Evolutionary conservation across 768 basidiomycete species (phyloP).

Genomic region (Agrocybe pediades): DNA sequence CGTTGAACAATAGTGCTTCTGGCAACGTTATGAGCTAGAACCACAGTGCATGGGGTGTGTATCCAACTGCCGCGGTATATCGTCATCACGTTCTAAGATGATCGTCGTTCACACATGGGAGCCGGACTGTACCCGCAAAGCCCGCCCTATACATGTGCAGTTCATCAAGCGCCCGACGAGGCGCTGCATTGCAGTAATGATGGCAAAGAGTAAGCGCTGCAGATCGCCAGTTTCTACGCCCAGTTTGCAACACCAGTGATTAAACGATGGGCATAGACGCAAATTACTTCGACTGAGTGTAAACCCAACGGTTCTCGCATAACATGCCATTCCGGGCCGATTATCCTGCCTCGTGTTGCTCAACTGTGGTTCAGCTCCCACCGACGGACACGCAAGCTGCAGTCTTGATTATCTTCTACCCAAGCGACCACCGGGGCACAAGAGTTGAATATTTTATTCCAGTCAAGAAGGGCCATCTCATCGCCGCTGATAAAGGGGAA

Average conservation of each 20-base stretch:
- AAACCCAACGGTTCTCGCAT: too few species aligned
- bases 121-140: background rate
- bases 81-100: background rate
- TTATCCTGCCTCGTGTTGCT: background rate
- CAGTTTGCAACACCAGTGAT: too few species aligned
- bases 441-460: background rate
- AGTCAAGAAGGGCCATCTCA: background rate
- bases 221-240: too few species aligned
- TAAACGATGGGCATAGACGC: too few species aligned
- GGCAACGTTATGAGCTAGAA: background rate
- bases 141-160: background rate
- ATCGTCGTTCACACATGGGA: background rate
- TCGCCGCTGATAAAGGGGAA: background rate
- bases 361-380: background rate
- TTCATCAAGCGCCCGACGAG: background rate
- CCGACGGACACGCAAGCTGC: background rate
- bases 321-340: background rate
- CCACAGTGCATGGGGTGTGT: background rate
- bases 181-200: background rate
- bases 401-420: background rate
- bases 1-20: background rate
- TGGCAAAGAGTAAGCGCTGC: too few species aligned
- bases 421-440: background rate
- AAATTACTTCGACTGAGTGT: too few species aligned
- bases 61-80: background rate